Evolutionary conservation across 495 filamentous ascomycete genomes (phyloP).

Genomic region (Neurospora hispaniola): DNA sequence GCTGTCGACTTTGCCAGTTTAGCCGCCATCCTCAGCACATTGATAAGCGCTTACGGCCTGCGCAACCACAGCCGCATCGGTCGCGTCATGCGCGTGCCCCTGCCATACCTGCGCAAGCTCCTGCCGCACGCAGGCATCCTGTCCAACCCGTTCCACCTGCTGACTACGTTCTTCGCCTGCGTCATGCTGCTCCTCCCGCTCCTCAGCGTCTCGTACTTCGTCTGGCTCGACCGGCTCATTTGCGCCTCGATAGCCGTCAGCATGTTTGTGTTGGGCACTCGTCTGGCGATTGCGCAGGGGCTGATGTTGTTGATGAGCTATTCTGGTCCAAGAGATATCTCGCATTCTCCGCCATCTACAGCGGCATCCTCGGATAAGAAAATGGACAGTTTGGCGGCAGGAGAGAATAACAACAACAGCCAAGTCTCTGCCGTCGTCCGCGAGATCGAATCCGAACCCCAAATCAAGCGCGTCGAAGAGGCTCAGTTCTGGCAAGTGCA

Average conservation of each 20-base stretch:
- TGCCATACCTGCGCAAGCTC: conserved; percentile 51
- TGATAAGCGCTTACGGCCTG: conserved; percentile 76
- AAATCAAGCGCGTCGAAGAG: conserved; percentile 69
- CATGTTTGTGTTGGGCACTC: conserved; percentile 79
- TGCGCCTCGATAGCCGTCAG: conserved; percentile 66
- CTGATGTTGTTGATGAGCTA: conserved; percentile 94
- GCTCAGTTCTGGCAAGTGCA: conserved; percentile 98
- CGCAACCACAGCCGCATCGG: conserved; percentile 93
- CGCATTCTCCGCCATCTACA: background rate
- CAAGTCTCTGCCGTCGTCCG: conserved; percentile 67
- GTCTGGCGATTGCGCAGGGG: conserved; percentile 74
- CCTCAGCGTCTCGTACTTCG: conserved; percentile 60
- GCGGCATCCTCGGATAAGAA: background rate
- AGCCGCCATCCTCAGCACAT: conserved; percentile 75
- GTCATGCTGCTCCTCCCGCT: conserved; percentile 78
- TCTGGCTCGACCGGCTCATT: conserved; percentile 72
- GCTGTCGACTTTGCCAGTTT: conserved; percentile 73
- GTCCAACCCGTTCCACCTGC: conserved; percentile 85
- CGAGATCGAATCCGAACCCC: conserved; percentile 72
- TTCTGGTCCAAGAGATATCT: conserved; percentile 11
- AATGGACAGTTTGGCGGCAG: conserved; percentile 5
- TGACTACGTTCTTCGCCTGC: conserved; percentile 75
- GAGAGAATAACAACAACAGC: conserved; percentile 5
- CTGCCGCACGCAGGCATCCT: conserved; percentile 52
- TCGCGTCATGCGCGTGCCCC: conserved; percentile 63